phyloP scores from a whole-genome alignment of 306 rosid genomes.

The Biancaea sappan region DNA sequence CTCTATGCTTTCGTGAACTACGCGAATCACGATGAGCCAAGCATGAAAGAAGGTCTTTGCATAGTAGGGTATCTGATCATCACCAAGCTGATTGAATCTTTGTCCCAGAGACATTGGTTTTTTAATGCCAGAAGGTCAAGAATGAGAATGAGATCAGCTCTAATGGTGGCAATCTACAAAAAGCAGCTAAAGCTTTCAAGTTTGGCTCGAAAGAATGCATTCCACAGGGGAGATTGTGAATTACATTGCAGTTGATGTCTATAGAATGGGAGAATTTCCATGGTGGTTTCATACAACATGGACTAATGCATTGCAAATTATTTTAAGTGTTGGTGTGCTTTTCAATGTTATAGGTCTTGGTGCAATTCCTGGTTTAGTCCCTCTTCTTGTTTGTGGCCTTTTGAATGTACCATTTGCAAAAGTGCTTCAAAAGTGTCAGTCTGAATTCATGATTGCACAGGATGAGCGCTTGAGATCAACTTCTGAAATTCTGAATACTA shows the following conservation, averaged over 20 bases:
- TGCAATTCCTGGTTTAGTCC: slow-evolving; percentile 52
- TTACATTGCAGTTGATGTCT: slow-evolving; percentile 58
- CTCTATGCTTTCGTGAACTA: slow-evolving; percentile 66
- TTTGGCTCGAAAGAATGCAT: slow-evolving; percentile 46
- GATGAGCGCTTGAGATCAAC: slow-evolving; percentile 57
- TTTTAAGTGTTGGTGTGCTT: slow-evolving; percentile 44
- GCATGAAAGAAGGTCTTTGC: slow-evolving; percentile 32
- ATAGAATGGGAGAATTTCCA: slow-evolving; percentile 57
- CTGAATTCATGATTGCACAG: slow-evolving; percentile 48
- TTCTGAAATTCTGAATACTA: slow-evolving; percentile 56
- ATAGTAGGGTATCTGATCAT: slow-evolving; percentile 44
- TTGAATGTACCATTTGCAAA: slow-evolving; percentile 53
- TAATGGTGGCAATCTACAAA: slow-evolving; percentile 53
- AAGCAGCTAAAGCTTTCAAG: slow-evolving; percentile 56
- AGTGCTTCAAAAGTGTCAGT: slow-evolving; percentile 53
- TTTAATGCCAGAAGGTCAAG: slow-evolving; percentile 48
- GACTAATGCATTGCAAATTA: slow-evolving; percentile 35
- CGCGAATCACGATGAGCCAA: slow-evolving; percentile 40
- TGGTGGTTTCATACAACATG: slow-evolving; percentile 59
- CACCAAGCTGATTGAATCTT: slow-evolving; percentile 48
- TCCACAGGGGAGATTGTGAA: slow-evolving; percentile 60
- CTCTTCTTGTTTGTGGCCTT: slow-evolving; percentile 44
- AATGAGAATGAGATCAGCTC: slow-evolving; percentile 54
- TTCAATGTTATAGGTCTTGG: slow-evolving; percentile 46
- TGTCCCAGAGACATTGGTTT: slow-evolving; percentile 54